These are phyloP conservation scores for Saturnispora quitensis DNA, from an alignment of 805 yeast genomes.

Conservation along the genomic window DNA sequence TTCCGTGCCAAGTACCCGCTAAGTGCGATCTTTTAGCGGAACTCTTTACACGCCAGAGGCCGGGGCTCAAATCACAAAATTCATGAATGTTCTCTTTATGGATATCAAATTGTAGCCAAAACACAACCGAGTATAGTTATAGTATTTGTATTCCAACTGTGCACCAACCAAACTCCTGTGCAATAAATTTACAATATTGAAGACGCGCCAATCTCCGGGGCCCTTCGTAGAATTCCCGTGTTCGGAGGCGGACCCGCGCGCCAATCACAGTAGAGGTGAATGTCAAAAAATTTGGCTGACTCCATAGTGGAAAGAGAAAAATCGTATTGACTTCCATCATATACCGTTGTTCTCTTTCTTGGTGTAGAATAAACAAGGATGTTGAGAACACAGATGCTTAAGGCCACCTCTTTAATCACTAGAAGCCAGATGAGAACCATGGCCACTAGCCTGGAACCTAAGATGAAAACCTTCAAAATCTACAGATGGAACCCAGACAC, in stretches of 20 bases:
- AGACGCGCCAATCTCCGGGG: background rate
- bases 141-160: no score
- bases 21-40: background rate
- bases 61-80: background rate
- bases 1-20: background rate
- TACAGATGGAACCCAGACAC: slow-evolving; percentile 98
- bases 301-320: background rate
- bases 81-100: background rate
- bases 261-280: background rate
- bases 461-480: slow-evolving; percentile 77
- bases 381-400: slow-evolving; percentile 1
- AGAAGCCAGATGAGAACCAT: slow-evolving; percentile 22
- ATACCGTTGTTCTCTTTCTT: background rate
- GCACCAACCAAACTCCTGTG: background rate
- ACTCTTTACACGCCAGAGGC: background rate
- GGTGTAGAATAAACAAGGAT: background rate
- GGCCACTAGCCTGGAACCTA: slow-evolving; percentile 50
- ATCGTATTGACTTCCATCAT: background rate
- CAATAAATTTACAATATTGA: background rate
- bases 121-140: background rate
- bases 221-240: background rate
- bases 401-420: background rate
- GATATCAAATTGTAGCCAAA: background rate
- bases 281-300: background rate
- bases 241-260: background rate